Evolutionary conservation across 1,139 yeast species (phyloP).

Genomic region (Spencermartinsiella ligniputridi): DNA sequence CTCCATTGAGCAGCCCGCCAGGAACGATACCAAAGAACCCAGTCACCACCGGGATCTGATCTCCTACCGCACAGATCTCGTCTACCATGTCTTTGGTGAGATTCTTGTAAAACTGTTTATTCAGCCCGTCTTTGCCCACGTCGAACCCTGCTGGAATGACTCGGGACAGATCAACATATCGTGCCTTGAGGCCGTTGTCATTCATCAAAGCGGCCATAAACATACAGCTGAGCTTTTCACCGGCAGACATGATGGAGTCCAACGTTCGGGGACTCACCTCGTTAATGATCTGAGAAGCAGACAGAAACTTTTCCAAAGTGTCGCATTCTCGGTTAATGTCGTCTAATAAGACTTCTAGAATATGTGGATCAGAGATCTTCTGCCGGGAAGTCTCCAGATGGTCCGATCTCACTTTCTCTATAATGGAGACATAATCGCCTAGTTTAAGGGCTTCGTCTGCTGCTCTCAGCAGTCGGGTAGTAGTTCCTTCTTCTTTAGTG

Average conservation of each 20-base stretch:
- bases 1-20: slow-evolving; percentile 86
- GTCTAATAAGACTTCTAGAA: slow-evolving; percentile 47
- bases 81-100: slow-evolving; percentile 59
- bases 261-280: slow-evolving; percentile 86
- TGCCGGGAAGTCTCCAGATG: slow-evolving; percentile 70
- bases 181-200: slow-evolving; percentile 72
- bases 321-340: slow-evolving; percentile 64
- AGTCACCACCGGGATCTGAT: slow-evolving; percentile 77
- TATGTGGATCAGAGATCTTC: slow-evolving; percentile 43
- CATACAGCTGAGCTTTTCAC: slow-evolving; percentile 87
- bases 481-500: slow-evolving; percentile 92
- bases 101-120: slow-evolving; percentile 58
- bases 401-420: slow-evolving; percentile 67
- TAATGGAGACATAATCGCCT: slow-evolving; percentile 33
- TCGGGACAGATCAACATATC: slow-evolving; percentile 72
- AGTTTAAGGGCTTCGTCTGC: slow-evolving; percentile 70
- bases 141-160: slow-evolving; percentile 43
- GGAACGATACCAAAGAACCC: slow-evolving; percentile 95
- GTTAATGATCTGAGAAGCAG: slow-evolving; percentile 87
- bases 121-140: slow-evolving; percentile 37
- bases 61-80: slow-evolving; percentile 45
- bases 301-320: slow-evolving; percentile 61
- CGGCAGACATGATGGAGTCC: slow-evolving; percentile 87
- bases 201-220: slow-evolving; percentile 82
- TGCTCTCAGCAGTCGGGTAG: slow-evolving; percentile 67